Percentiles rank a stretch among this genome's conserved stretches.
phyloP scores from a whole-genome alignment of 2,329 filamentous ascomycete species.

The Achaetomium macrosporum region DNA sequence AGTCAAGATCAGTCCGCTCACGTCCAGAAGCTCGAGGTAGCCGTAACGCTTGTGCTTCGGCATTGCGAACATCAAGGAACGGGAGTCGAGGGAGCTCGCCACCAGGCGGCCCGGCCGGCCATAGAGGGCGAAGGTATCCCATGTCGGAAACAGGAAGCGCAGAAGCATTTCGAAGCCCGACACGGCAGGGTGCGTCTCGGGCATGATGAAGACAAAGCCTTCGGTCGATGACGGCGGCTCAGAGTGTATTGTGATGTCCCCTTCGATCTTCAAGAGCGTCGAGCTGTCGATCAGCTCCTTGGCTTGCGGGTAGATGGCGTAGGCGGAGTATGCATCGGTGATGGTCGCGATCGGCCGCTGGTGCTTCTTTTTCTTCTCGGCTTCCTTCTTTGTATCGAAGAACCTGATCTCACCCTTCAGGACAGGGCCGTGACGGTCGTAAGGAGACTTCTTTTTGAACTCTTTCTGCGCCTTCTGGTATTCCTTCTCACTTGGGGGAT shows the following conservation, averaged over 20 bases:
- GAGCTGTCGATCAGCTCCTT: conserved; percentile 93
- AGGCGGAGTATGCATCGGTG: conserved; percentile 83
- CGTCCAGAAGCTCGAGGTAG: conserved; percentile 84
- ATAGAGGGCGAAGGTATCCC: conserved; percentile 87
- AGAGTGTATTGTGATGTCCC: conserved; percentile 80
- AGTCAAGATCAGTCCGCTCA: conserved; percentile 70
- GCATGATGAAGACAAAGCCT: conserved; percentile 97
- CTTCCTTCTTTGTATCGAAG: conserved; percentile 69
- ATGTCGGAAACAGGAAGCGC: conserved; percentile 86
- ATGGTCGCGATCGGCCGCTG: conserved; percentile 82
- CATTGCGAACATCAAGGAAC: conserved; percentile 98
- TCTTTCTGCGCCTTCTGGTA: conserved; percentile 77
- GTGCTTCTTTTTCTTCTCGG: conserved; percentile 84
- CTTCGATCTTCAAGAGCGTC: conserved; percentile 89
- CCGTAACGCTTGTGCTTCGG: conserved; percentile 82
- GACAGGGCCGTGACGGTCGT: conserved; percentile 63
- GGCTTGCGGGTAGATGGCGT: conserved; percentile 91
- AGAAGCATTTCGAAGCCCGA: conserved; percentile 94
- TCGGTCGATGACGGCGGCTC: conserved; percentile 72
- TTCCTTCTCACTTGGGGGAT: conserved; percentile 90
- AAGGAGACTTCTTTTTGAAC: conserved; percentile 73
- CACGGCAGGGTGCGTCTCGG: conserved; percentile 85
- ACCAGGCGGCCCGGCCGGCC: conserved; percentile 81
- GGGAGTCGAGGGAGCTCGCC: conserved; percentile 77
- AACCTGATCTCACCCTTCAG: conserved; percentile 91